A percentile compares a stretch with the other conserved stretches of the same genome.
Evolutionary conservation across 331 rosid genomes (phyloP).

Genomic region (Rosa hybrid): DNA sequence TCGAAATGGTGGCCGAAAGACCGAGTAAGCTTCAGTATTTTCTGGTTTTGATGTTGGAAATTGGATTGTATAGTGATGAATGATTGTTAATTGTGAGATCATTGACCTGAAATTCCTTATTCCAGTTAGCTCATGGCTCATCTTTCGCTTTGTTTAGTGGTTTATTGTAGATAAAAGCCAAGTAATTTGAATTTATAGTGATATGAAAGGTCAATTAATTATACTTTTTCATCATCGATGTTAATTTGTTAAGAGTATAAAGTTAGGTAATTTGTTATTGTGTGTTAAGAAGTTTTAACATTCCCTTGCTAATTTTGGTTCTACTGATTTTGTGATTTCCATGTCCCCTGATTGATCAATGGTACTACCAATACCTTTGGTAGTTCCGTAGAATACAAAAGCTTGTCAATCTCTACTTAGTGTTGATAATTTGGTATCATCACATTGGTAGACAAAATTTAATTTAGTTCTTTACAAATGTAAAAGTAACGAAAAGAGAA

Average conservation of each 20-base stretch:
- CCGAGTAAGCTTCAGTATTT: slow-evolving; percentile 45
- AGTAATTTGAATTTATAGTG: neutral
- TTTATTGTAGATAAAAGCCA: neutral
- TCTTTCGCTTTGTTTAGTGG: neutral
- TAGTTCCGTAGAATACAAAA: neutral
- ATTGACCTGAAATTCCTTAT: slow-evolving; percentile 11
- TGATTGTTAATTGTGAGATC: neutral
- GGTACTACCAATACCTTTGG: neutral
- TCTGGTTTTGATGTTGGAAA: neutral
- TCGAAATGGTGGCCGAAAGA: slow-evolving; percentile 97
- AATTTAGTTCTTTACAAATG: neutral
- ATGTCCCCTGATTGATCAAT: neutral
- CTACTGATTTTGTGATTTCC: neutral
- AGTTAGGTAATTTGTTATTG: neutral
- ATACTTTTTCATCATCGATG: neutral
- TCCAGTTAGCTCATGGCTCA: neutral
- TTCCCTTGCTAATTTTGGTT: neutral
- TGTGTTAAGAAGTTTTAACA: slow-evolving; percentile 1
- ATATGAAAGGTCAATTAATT: neutral
- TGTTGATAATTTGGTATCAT: neutral
- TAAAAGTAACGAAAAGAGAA: too few species aligned
- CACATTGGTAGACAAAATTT: neutral
- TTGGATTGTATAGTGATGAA: slow-evolving; percentile 2
- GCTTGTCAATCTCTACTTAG: neutral
- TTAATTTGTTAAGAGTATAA: neutral